Base-by-base conservation (phyloP, 306 rosid genomes). In the Castanea mollissima region DNA sequence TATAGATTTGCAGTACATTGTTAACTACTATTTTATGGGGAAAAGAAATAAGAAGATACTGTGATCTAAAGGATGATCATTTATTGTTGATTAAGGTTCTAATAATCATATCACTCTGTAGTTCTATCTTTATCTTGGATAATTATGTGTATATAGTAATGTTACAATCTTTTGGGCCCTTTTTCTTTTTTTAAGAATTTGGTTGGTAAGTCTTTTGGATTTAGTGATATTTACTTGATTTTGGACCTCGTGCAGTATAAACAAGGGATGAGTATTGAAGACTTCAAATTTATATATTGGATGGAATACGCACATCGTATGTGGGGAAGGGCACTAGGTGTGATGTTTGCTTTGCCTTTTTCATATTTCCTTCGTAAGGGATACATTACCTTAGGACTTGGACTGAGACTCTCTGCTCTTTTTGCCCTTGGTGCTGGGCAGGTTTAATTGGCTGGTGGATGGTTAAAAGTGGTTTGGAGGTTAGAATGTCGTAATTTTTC, bases 381-480 rank as follows among this genome's bases (percentile, higher is more conserved):
- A 34, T 94, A 92, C 81, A 92, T 94, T 63, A 91, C 98, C 74
- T 2, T 94, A 80, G 81, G 86, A 63, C 91, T 91, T 81, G 98
- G 97, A 79, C 72, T 88, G 73, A 90, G 94, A 86, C 86, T 94
- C 58, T 90, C 91, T 59, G 80, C 81, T 65, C 88, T 94, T 41
- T 89, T 92, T 84, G 90, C 80, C 79, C 94, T 92, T 69, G 98
- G 96, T 85, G 97, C 92, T 63, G 97, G 96, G 59, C 97, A 94
- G 91, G 97, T 81, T 77, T 91, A 29, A 85, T 94, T 32, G 98
- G 98, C 81, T 92, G 98, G 98, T 94, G 98, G 98, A 94, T 94
- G 98, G 98, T 94, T 77, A 94, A 89, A 89, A 94, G 96, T 74
- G 98, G 97, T 67, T 80, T 80, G 74, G 87, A 87, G 92, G 91